Evolutionary conservation across 176 grass and related monocot species (phyloP), one percentile per base, ranked within the genome.

Genomic region (Avena insularis): DNA sequence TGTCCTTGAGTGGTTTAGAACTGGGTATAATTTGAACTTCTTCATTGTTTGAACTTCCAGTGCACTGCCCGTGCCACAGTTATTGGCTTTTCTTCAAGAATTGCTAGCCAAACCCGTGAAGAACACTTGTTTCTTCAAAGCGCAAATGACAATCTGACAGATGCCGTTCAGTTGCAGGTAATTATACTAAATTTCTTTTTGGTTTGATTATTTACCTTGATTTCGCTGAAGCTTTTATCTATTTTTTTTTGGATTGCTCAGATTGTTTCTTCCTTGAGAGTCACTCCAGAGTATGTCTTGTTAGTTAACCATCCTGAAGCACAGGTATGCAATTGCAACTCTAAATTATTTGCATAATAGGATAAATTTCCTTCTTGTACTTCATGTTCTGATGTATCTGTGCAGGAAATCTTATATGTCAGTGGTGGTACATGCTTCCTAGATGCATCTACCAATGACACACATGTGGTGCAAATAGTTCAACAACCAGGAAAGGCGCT

Each of bases 381-480:
- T 50, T 88, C 40, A 60, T 55, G 25, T 62, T 83, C 72, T 83
- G 45, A 85, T 88, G 58, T 78, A 81, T 88, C 74, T 87, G 35
- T 81, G 81, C 86, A 98, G 96, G 91, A 91, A 75, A 98, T 61
- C 83, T 92, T 98, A 69, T 83, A 85, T 86, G 83, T 98, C 56
- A 94, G 87, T 90, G 96, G 96, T 63, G 96, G 96, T 40, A 98
- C 96, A 47, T 95, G 96, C 83, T 98, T 87, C 79, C 84, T 98
- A 75, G 92, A 98, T 81, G 96, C 96, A 75, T 86, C 88, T 89
- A 91, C 89, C 77, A 98, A 98, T 94, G 92, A 98, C 71, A 95
- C 92, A 70, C 90, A 80, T 49, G 91, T 95, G 71, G 93, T 90
- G 75, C 81, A 86, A 82, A 89, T 92, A 83, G 68, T 94, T 90